Conservation (phyloP, 345 rosid species). For the Lepidium aucheri region DNA sequence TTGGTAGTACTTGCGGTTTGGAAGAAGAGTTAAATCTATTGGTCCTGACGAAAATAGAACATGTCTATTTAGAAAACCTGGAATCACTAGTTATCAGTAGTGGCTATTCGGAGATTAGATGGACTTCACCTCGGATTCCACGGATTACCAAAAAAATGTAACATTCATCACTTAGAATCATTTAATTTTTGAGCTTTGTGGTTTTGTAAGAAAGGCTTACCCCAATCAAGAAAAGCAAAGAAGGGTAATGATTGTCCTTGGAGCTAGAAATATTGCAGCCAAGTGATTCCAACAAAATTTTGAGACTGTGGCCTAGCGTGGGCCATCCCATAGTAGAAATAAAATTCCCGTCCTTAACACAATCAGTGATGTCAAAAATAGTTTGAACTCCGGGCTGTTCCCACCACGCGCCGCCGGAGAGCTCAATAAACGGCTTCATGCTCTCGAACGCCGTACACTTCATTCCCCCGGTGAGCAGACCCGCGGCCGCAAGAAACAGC, state of each 20-base stretch:
- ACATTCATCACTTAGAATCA: too few species aligned
- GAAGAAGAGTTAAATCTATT: too few species aligned
- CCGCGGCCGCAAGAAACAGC: constrained; percentile 37
- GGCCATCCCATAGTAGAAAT: constrained; percentile 50
- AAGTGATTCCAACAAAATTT: constrained; percentile 33
- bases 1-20: too few species aligned
- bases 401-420: constrained; percentile 49
- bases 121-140: too few species aligned
- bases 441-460: constrained; percentile 44
- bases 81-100: too few species aligned
- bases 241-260: background rate
- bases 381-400: constrained; percentile 27
- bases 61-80: too few species aligned
- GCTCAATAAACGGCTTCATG: constrained; percentile 44
- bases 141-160: too few species aligned
- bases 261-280: constrained; percentile 29
- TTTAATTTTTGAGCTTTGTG: too few species aligned
- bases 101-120: too few species aligned
- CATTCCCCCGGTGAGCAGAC: constrained; percentile 33
- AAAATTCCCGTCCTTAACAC: constrained; percentile 35
- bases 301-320: constrained; percentile 32
- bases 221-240: constrained; percentile 41
- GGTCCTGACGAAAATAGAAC: too few species aligned
- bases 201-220: too few species aligned
- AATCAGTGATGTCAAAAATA: constrained; percentile 31